Evolutionary conservation across 805 yeast genomes (phyloP), one percentile per base, ranked within the genome.

Genomic region (Candida maesae): DNA sequence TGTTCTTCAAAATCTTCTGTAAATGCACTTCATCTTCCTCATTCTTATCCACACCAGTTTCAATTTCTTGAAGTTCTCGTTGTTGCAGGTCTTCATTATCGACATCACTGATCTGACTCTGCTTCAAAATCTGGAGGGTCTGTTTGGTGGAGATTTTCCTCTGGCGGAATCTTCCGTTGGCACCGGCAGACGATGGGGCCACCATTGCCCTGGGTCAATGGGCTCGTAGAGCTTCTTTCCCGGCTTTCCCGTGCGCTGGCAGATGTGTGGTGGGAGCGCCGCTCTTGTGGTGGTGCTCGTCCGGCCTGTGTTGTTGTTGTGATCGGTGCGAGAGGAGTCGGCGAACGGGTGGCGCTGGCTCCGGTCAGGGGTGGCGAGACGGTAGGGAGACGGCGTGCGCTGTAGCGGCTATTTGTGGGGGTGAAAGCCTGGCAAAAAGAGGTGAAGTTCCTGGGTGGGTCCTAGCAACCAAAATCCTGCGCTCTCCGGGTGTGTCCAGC

Each of bases 11-110:
- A 36, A 90, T 96, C 48, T 84, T 87, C 61, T 91, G 95, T 47
- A 93, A 71, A 75, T 93, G 99, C 31, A 86, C 93, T 63, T 93
- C 99, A 53, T 88, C 95, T 64, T 93, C 99, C 64, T 93, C 99
- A 52, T 85, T 88, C 61, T 93, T 93, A 58, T 93, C 99, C 31
- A 93, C 99, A 65, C 99, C 99, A 6, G 98, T 91, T 56, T 93
- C 99, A 33, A 93, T 77, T 46, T 88, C 87, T 55, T 87, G 88
- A 23, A 86, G 65, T 49, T 91, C 96, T 32, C 98, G 78, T 60
- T 84, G 95, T 53, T 81, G 84, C 30, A 58, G 44, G 44, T 78
- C 84, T 41, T 79, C 85, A 19, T 80, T 76, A 47, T 89, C 96
- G 33, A 81, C 60, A 49, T 84, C 84, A 1, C 95, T 91, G 37